Conservation (phyloP, 768 basidiomycete genomes). For the Inosperma sp. region DNA sequence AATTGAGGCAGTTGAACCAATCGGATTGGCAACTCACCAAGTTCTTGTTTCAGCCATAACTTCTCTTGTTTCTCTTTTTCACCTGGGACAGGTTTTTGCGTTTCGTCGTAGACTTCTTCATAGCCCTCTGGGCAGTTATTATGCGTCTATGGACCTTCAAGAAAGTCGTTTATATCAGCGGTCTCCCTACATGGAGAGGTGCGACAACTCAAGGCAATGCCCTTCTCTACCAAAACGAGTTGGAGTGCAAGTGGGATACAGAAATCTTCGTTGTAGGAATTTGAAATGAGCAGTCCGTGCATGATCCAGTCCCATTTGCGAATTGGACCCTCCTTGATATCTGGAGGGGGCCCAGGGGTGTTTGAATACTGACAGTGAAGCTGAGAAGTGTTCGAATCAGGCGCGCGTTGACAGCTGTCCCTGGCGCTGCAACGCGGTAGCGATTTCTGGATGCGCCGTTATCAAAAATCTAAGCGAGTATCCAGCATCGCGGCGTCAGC, state of each 20-base stretch:
- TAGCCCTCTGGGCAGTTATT: constrained; percentile 6
- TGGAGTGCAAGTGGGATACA: constrained; percentile 13
- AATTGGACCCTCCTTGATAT: constrained; percentile 8
- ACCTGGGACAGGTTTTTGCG: constrained; percentile 4
- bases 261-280: constrained; percentile 14
- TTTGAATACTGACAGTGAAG: too few relatives aligned
- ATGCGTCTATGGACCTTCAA: constrained; percentile 6
- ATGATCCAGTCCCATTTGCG: constrained; percentile 11
- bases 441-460: too few relatives aligned
- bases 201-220: constrained; percentile 11
- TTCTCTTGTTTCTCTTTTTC: constrained; percentile 9
- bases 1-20: too few relatives aligned
- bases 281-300: constrained; percentile 15
- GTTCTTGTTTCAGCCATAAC: constrained; percentile 3
- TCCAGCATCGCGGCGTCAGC: too few relatives aligned
- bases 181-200: constrained; percentile 14
- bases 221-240: constrained; percentile 9
- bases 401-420: too few relatives aligned
- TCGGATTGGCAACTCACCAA: too few relatives aligned
- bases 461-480: too few relatives aligned
- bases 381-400: too few relatives aligned
- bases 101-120: constrained; percentile 7
- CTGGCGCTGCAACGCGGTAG: too few relatives aligned
- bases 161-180: constrained; percentile 8
- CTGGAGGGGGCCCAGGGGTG: constrained; percentile 17